Base-by-base conservation (phyloP, 495 filamentous ascomycete genomes). In the Mytilinidion resinicola region DNA sequence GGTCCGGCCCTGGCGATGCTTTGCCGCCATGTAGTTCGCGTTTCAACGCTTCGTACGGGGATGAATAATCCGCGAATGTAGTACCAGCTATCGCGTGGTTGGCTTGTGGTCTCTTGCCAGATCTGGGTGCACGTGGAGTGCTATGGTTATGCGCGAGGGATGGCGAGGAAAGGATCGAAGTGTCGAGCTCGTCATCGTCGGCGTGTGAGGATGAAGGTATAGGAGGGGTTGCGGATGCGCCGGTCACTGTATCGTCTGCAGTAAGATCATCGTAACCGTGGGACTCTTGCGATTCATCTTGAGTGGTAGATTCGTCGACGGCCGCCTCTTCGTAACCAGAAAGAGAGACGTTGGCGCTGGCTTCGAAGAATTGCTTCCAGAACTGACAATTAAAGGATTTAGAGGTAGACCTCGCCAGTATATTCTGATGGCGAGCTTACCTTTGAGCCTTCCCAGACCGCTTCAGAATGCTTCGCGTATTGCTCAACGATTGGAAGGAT, bases 291-390 rank as follows among this genome's bases (percentile, higher is more conserved):
- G 76, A 77, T 21, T 80, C 76, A 34, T 82, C 80, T 30, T 80
- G 76, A 7, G 70, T 68, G 0, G 68, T 70, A 34, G 74, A 77
- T 33, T 71, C 72, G 72, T 81, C 82, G 34, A 73, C 74, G 19
- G 82, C 82, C 49, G 80, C 72, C 66, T 96, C 93, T 72, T 96
- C 91, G 70, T 97, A 96, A 50, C 91, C 90, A 10, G 91, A 95
- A n/a, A 98, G 82, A 2, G 90, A 93, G 21, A 97, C 92, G 65
- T 98, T 98, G 70, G 93, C 93, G 44, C 88, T 93, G 54, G 92
- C 89, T 75, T 98, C 93, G 74, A 98, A 98, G 81, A 98, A 97
- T 77, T 96, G 89, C 73, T 96, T 97, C 93, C 93, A 98, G 74
- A 96, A 97, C 89, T 57, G 37, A 34, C 35, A 47, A 41, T 53